Evolutionary conservation across 179 eudicot genomes (phyloP).

Genomic region (Spinacia oleracea): DNA sequence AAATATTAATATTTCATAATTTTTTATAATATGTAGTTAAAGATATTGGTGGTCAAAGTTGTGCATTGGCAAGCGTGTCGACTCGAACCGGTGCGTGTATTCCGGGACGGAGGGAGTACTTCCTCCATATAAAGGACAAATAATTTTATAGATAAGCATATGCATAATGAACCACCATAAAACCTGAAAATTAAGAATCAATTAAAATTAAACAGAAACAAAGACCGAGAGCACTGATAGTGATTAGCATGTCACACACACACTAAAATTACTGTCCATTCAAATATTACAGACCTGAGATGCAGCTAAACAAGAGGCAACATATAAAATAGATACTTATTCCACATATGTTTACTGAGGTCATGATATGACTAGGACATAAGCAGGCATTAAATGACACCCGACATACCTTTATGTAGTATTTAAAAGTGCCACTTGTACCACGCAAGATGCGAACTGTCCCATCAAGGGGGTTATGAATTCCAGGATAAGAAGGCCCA

Average conservation of each 20-base stretch:
- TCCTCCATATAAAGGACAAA: background rate
- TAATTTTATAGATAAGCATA: background rate
- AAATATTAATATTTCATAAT: too few species aligned
- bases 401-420: conserved; percentile 81
- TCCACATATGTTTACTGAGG: background rate
- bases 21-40: too few species aligned
- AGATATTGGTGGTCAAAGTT: too few species aligned
- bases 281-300: background rate
- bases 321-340: background rate
- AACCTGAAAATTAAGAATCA: background rate
- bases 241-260: background rate
- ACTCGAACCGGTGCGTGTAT: too few species aligned
- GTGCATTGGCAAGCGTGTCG: too few species aligned
- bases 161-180: background rate
- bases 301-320: conserved; percentile 7
- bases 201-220: background rate
- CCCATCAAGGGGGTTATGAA: conserved; percentile 92
- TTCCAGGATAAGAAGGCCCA: conserved; percentile 94
- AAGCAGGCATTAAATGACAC: conserved; percentile 12
- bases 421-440: conserved; percentile 87
- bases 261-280: background rate
- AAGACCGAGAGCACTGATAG: background rate
- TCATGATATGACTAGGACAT: background rate
- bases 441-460: conserved; percentile 71
- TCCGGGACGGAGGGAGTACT: too few species aligned